Base-by-base conservation (phyloP, 2,329 filamentous ascomycete species). In the Sarocladium kiliense region DNA sequence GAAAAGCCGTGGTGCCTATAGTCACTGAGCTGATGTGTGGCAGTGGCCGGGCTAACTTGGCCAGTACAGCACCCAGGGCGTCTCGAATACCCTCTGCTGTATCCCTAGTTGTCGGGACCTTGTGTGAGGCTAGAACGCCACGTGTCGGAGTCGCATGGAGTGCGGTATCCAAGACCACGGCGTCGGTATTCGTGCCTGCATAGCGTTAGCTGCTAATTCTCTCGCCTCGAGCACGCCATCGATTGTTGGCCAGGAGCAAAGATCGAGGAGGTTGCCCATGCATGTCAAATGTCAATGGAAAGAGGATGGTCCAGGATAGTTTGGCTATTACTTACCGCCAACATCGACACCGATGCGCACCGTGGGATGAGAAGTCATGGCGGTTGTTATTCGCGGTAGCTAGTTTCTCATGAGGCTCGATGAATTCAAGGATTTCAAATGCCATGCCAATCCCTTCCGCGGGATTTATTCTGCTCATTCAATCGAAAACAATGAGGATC, bases 1-100 rank as follows among this genome's bases (percentile, higher is more conserved):
- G 73, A 60, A 84, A 84, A 56, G 83, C 79, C 1, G 80, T 83
- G 1, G 77, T 80, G 54, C 78, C 78, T 58, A 81, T 78, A 2
- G 77, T 78, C 11, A 81, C 72, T 57, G 73, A 75, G 12, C 74
- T 71, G 18, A 81, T 68, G 5, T 72, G 62, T 0, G 64, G 61
- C 0, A 72, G 69, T 37, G 61, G 57, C 30, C 73, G 64, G 3
- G 57, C 54, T 14, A 68, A 62, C 1, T 65, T 61, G 14, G 64
- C 49, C 57, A 80, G 70, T 68, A 80, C 75, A 25, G 66, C 64
- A 6, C 64, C 67, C 54, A 80, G 74, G 37, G 72, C 73, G 45
- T 71, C 65, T 50, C 68, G 71, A 60, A 80, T 78, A 26, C 77
- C 77, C 9, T 67, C 60, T 57, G 74, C 76, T 1, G 76, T 74